These are phyloP conservation scores for Bjerkandera adusta DNA, from an alignment of 1,284 basidiomycete genomes.

Conservation along the genomic window DNA sequence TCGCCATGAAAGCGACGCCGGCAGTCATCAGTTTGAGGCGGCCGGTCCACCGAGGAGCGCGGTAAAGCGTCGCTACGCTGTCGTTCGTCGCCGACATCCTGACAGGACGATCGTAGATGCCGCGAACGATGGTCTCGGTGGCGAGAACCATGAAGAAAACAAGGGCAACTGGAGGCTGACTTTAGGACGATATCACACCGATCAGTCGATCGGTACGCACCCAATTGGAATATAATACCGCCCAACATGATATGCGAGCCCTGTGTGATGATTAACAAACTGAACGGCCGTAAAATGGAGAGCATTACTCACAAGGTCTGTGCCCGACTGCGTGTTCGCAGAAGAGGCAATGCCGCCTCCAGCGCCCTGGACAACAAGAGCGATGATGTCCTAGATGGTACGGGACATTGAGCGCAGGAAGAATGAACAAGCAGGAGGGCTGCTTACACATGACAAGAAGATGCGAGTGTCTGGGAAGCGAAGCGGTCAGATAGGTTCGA, in stretches of 20 bases:
- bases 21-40: conserved; percentile 14
- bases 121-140: conserved; percentile 42
- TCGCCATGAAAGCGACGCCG: conserved; percentile 31
- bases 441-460: conserved; percentile 18
- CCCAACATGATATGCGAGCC: conserved; percentile 53
- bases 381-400: conserved; percentile 44
- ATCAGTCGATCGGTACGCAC: conserved; percentile 29
- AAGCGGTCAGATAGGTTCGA: not conserved
- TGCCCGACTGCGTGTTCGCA: conserved; percentile 19
- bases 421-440: not conserved
- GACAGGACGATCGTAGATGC: conserved; percentile 32
- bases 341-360: conserved; percentile 55
- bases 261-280: conserved; percentile 22
- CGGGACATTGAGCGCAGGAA: not conserved
- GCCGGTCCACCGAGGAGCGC: not conserved
- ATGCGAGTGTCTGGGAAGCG: conserved; percentile 15
- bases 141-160: conserved; percentile 36
- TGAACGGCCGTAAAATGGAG: not conserved
- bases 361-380: conserved; percentile 51
- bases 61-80: conserved; percentile 9
- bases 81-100: not conserved
- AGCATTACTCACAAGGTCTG: conserved; percentile 22
- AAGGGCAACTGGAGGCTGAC: conserved; percentile 30
- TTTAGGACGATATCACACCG: too few relatives aligned
- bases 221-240: conserved; percentile 55